Conservation (phyloP, 257 asterid genomes). For the Osmanthus fragrans region DNA sequence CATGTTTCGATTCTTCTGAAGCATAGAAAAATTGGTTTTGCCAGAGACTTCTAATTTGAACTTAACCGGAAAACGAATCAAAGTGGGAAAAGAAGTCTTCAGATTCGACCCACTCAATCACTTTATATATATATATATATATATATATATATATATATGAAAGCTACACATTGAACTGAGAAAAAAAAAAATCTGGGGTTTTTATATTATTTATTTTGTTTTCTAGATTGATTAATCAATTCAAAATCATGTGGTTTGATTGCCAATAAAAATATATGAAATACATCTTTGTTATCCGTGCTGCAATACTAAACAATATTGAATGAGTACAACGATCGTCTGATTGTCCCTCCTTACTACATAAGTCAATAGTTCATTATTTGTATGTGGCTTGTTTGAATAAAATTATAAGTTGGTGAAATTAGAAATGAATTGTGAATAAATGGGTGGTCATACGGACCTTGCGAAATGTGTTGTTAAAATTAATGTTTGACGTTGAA, state of each 20-base stretch:
- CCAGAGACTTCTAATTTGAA: background rate
- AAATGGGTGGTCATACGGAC: too few species aligned
- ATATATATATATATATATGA: background rate
- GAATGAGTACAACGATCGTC: too few species aligned
- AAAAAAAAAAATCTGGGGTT: background rate
- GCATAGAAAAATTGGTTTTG: background rate
- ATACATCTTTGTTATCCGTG: too few species aligned
- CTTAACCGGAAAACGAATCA: background rate
- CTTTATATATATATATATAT: background rate
- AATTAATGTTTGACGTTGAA: too few species aligned
- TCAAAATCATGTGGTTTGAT: background rate
- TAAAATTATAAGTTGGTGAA: too few species aligned
- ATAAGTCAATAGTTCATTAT: too few species aligned
- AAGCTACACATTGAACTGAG: background rate
- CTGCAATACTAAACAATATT: too few species aligned
- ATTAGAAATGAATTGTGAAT: too few species aligned
- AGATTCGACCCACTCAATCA: background rate
- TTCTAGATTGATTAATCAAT: background rate
- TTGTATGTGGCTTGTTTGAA: too few species aligned
- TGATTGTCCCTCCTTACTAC: too few species aligned
- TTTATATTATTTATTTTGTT: background rate
- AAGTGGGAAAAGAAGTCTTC: background rate
- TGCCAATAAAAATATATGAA: background rate
- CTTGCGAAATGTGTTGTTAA: too few species aligned
- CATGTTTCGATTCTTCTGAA: background rate